A percentile compares a stretch with the other conserved stretches of the same genome.
Evolutionary conservation across 768 basidiomycete species (phyloP).

Genomic region (Pisolithus orientalis): DNA sequence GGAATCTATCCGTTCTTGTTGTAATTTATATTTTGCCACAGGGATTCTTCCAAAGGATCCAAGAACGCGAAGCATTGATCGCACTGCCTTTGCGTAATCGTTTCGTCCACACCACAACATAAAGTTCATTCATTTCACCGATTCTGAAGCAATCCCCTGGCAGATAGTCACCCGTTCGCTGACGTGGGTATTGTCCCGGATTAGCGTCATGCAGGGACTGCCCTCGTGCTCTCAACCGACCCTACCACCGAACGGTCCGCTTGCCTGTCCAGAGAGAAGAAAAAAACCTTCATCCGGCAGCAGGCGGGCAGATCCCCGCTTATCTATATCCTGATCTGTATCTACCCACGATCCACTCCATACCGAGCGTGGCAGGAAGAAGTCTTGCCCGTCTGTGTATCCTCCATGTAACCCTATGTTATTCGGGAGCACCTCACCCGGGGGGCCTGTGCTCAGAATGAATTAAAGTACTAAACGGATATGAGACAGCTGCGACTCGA

Average conservation of each 20-base stretch:
- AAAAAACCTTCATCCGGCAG: too few relatives aligned
- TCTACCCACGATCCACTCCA: too few relatives aligned
- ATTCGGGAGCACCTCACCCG: neutral
- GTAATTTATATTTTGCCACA: neutral
- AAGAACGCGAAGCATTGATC: slow-evolving; percentile 17
- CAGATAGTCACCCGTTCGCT: neutral
- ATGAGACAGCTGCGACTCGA: neutral
- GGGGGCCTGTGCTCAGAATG: neutral
- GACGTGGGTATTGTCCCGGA: neutral
- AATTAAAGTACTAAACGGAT: neutral
- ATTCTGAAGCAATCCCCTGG: neutral
- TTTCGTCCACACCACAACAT: neutral
- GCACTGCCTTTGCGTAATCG: neutral
- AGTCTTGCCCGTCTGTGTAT: neutral
- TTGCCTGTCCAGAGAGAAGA: too few relatives aligned
- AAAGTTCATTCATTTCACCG: neutral
- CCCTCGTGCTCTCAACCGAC: neutral
- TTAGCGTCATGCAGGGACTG: neutral
- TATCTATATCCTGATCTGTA: too few relatives aligned
- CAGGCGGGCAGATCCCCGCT: too few relatives aligned
- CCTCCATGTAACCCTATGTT: neutral
- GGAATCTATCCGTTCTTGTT: slow-evolving; percentile 1
- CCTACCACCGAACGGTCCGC: too few relatives aligned
- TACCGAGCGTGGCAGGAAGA: too few relatives aligned
- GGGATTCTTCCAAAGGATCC: slow-evolving; percentile 14